phyloP scores from a whole-genome alignment of 1,284 basidiomycete species.

The Cerioporus squamosus region DNA sequence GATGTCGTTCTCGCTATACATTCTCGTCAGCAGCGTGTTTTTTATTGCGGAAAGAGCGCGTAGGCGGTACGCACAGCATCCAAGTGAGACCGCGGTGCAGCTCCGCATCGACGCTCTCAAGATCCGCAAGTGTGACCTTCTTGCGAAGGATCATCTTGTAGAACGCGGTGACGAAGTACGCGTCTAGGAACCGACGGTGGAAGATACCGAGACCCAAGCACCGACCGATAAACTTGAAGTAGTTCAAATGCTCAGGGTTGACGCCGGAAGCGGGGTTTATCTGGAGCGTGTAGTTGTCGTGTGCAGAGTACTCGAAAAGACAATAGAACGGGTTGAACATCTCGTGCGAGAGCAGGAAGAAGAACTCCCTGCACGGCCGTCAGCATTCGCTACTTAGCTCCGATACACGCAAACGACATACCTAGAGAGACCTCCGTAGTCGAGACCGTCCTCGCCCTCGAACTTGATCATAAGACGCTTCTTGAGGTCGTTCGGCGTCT shows the following conservation, averaged over 20 bases:
- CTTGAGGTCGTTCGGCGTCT: conserved; percentile 94
- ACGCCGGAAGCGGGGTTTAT: conserved; percentile 98
- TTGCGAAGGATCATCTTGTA: conserved; percentile 99
- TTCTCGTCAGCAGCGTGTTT: conserved; percentile 3
- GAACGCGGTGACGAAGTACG: conserved; percentile 98
- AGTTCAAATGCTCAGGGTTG: conserved; percentile 98
- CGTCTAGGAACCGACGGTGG: conserved; percentile 98
- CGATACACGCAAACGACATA: conserved; percentile 38
- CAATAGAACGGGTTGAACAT: conserved; percentile 99
- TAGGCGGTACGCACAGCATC: conserved; percentile 81
- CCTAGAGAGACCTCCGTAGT: conserved; percentile 98
- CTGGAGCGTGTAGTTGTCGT: conserved; percentile 99
- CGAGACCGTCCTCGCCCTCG: conserved; percentile 97
- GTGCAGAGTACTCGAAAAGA: conserved; percentile 98
- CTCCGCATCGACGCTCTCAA: conserved; percentile 91
- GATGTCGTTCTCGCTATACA: conserved; percentile 87
- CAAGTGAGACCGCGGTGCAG: conserved; percentile 91
- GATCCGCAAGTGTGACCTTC: conserved; percentile 82
- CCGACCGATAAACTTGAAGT: conserved; percentile 99
- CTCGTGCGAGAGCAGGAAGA: conserved; percentile 99
- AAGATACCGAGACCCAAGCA: conserved; percentile 96
- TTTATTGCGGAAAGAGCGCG: neutral
- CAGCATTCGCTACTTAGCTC: conserved; percentile 1
- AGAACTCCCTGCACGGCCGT: conserved; percentile 82
- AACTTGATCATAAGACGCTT: conserved; percentile 99